A percentile compares a stretch with the other conserved stretches of the same genome.
Evolutionary conservation across 2,329 filamentous ascomycete species (phyloP).

Genomic region (Alternaria atra): DNA sequence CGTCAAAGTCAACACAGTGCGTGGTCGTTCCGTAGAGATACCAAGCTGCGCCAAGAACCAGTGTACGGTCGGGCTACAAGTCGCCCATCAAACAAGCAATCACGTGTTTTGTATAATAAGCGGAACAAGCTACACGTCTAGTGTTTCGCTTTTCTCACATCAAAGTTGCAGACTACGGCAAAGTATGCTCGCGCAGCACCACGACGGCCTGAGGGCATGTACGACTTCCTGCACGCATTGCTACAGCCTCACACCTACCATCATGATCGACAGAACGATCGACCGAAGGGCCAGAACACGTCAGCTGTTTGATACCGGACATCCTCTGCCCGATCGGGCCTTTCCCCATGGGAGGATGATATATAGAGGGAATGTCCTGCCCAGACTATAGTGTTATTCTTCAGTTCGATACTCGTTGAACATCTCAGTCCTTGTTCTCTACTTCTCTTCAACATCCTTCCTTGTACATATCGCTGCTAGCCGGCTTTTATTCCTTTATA

Average conservation of each 20-base stretch:
- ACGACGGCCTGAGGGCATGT: conserved; percentile 29
- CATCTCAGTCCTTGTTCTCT: conserved; percentile 14
- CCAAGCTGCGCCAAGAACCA: background rate
- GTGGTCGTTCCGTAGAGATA: background rate
- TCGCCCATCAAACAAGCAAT: background rate
- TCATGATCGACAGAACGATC: conserved; percentile 2
- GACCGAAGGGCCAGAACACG: conserved; percentile 9
- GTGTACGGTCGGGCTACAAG: background rate
- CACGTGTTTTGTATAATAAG: conserved; percentile 4
- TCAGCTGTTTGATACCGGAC: conserved; percentile 18
- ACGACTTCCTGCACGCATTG: conserved; percentile 21
- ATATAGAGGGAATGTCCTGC: conserved; percentile 17
- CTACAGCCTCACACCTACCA: conserved; percentile 12
- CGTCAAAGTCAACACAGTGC: background rate
- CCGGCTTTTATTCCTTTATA: conserved; percentile 25
- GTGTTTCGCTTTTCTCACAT: conserved; percentile 34
- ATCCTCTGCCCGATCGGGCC: conserved; percentile 6
- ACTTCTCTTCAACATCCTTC: conserved; percentile 17
- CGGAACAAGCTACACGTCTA: conserved; percentile 19
- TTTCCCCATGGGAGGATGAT: background rate
- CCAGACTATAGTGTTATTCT: conserved; percentile 1
- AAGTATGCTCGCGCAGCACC: conserved; percentile 22
- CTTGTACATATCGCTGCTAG: conserved; percentile 37
- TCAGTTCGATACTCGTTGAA: conserved; percentile 20
- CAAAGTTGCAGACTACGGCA: conserved; percentile 31